These are phyloP conservation scores for Zea mays DNA, from an alignment of 176 grass and related monocot genomes.

Conservation along the genomic window DNA sequence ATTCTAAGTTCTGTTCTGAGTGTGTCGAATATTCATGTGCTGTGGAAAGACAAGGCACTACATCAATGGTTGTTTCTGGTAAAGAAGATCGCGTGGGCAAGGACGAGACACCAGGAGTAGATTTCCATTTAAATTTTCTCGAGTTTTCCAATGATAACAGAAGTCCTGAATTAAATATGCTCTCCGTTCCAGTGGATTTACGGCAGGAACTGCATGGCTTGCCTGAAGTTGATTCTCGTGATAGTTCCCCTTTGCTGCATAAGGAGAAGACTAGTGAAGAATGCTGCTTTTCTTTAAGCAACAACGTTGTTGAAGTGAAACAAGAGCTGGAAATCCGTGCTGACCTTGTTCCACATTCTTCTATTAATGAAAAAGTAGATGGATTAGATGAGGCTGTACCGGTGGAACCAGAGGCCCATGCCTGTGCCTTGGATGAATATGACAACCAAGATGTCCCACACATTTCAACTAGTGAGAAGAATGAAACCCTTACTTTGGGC, in stretches of 20 bases:
- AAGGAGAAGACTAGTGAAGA: constrained; percentile 14
- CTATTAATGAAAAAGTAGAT: constrained; percentile 29
- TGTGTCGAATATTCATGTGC: constrained; percentile 29
- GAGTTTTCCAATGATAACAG: constrained; percentile 36
- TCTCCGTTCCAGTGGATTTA: constrained; percentile 39
- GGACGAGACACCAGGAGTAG: constrained; percentile 26
- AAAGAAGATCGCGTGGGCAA: constrained; percentile 22
- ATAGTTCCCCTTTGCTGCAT: constrained; percentile 25
- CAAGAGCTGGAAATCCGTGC: constrained; percentile 27
- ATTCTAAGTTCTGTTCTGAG: constrained; percentile 17
- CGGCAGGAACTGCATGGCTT: constrained; percentile 30
- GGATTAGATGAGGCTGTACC: constrained; percentile 28
- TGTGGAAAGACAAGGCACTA: constrained; percentile 3
- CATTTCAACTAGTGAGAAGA: constrained; percentile 3
- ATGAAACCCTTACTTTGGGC: constrained; percentile 2
- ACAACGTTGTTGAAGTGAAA: constrained; percentile 15
- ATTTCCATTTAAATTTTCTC: constrained; percentile 37
- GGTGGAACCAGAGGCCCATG: constrained; percentile 22
- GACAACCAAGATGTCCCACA: not conserved
- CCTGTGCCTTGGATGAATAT: not conserved
- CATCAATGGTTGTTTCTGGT: constrained; percentile 9
- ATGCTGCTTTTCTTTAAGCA: constrained; percentile 35
- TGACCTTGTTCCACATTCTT: constrained; percentile 13
- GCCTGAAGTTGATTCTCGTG: constrained; percentile 25
- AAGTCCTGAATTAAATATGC: constrained; percentile 33